A percentile compares a stretch with the other conserved stretches of the same genome.
These are phyloP conservation scores for Metrosideros polymorpha DNA, from an alignment of 441 rosid species.

Conservation along the genomic window DNA sequence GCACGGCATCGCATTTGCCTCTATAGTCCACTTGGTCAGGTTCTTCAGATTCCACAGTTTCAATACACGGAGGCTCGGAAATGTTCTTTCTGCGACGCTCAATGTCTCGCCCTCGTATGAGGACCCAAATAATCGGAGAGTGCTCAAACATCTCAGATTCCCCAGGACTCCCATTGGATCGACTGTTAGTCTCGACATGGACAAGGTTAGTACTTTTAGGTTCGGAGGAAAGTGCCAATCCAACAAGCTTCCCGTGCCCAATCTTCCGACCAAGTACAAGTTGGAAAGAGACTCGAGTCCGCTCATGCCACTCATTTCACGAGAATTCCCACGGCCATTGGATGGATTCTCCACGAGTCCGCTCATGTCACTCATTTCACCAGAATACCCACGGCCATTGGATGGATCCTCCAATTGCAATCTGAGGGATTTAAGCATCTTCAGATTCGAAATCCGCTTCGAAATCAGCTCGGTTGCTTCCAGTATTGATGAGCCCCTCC, in stretches of 20 bases:
- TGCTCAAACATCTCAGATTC: background rate
- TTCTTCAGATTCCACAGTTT: background rate
- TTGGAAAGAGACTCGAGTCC: background rate
- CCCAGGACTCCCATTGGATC: background rate
- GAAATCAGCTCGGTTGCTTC: too few species aligned
- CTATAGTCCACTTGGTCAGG: background rate
- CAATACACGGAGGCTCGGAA: background rate
- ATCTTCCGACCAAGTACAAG: fast-evolving
- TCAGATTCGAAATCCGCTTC: background rate
- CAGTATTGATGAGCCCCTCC: too few species aligned
- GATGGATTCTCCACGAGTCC: too few species aligned
- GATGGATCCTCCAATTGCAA: background rate
- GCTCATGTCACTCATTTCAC: background rate
- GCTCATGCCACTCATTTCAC: background rate
- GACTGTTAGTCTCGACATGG: fast-evolving
- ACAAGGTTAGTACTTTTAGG: background rate
- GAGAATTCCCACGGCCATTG: too few species aligned
- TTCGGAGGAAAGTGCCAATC: background rate
- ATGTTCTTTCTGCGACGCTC: background rate
- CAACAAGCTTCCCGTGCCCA: fast-evolving
- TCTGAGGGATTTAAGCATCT: background rate
- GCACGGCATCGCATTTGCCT: background rate
- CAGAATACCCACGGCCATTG: too few species aligned
- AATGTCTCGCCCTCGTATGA: fast-evolving
- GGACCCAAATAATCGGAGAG: fast-evolving